Evolutionary conservation across 139 green algal species (phyloP).

Genomic region (Nannochloris sp.): DNA sequence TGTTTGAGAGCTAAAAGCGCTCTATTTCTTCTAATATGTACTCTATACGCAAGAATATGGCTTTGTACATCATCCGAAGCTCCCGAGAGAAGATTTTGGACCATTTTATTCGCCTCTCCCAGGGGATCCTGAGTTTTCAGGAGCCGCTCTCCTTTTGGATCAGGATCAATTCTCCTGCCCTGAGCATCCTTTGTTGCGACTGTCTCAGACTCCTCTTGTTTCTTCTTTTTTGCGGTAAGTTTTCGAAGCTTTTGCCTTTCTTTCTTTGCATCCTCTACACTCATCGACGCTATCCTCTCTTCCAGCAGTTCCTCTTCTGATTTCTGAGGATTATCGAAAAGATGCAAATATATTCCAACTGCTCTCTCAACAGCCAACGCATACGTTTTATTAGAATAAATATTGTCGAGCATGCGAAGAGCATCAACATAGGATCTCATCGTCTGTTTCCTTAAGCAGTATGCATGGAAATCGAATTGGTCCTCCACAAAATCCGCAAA

Average conservation of each 20-base stretch:
- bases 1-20: slow-evolving; percentile 72
- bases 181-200: slow-evolving; percentile 26
- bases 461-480: slow-evolving; percentile 98
- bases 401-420: slow-evolving; percentile 43
- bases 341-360: slow-evolving; percentile 57
- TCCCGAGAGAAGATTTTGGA: slow-evolving; percentile 58
- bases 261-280: slow-evolving; percentile 60
- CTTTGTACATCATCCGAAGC: slow-evolving; percentile 29
- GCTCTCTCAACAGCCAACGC: slow-evolving; percentile 41
- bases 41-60: slow-evolving; percentile 56
- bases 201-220: slow-evolving; percentile 21
- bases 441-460: slow-evolving; percentile 94
- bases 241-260: slow-evolving; percentile 27
- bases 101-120: slow-evolving; percentile 75
- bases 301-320: slow-evolving; percentile 32
- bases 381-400: slow-evolving; percentile 17
- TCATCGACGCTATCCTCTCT: slow-evolving; percentile 47
- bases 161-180: slow-evolving; percentile 52
- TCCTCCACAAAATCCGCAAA: slow-evolving; percentile 87
- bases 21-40: slow-evolving; percentile 55
- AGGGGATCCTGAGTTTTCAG: slow-evolving; percentile 63
- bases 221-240: slow-evolving; percentile 38
- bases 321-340: slow-evolving; percentile 45
- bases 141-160: slow-evolving; percentile 78
- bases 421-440: slow-evolving; percentile 86